Conservation (phyloP, 805 yeast genomes). For the Suhomyces canberraensis region DNA sequence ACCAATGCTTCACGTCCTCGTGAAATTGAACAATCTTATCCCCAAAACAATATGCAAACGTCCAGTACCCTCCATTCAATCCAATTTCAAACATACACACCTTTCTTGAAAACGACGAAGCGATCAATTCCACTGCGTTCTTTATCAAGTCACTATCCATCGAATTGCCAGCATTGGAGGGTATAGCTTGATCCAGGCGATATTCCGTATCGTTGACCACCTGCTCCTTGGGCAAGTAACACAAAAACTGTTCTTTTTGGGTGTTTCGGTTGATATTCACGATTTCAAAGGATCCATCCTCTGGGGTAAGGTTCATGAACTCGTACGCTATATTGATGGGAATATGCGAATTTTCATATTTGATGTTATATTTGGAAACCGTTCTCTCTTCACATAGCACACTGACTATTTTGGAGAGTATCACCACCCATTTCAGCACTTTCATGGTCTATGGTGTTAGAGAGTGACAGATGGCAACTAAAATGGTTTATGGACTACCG, state of each 20-base stretch:
- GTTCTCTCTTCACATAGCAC: background rate
- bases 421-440: background rate
- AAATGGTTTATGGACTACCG: constrained; percentile 1
- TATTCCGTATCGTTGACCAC: background rate
- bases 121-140: constrained; percentile 15
- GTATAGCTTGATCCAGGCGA: background rate
- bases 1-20: constrained; percentile 21
- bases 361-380: constrained; percentile 14
- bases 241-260: constrained; percentile 14
- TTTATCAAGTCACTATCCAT: constrained; percentile 13
- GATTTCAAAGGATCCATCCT: constrained; percentile 15
- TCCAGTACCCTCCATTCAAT: constrained; percentile 48
- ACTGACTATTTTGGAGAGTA: background rate
- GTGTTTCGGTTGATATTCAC: constrained; percentile 10
- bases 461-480: constrained; percentile 1
- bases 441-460: background rate
- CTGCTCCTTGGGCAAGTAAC: constrained; percentile 16
- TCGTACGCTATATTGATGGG: constrained; percentile 13
- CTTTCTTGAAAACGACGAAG: constrained; percentile 15
- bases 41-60: constrained; percentile 49
- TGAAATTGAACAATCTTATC: constrained; percentile 50
- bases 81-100: constrained; percentile 24
- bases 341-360: constrained; percentile 15
- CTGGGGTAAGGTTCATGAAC: constrained; percentile 8
- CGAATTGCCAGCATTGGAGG: background rate